Conservation (phyloP, 2,329 filamentous ascomycete species). For the Zymoseptoria crescenta region DNA sequence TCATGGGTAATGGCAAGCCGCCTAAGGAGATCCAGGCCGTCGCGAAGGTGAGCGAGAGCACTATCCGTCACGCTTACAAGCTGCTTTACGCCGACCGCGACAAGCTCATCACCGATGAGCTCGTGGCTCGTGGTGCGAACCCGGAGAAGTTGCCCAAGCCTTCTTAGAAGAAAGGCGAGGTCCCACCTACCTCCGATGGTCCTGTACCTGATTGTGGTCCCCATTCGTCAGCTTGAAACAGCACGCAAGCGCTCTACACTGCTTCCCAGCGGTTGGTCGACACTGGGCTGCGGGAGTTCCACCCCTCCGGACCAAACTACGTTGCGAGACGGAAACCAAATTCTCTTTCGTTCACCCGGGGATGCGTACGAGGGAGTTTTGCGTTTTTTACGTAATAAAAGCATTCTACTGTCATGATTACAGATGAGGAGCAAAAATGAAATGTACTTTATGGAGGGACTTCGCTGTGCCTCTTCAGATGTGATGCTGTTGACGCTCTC, state of each 20-base stretch:
- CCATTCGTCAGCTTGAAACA: neutral
- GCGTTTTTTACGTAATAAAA: neutral
- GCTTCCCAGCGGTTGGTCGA: neutral
- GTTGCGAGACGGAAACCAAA: neutral
- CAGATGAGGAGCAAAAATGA: neutral
- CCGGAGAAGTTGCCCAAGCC: slow-evolving; percentile 59
- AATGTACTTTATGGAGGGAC: neutral
- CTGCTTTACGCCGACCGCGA: slow-evolving; percentile 70
- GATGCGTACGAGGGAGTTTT: too few species aligned
- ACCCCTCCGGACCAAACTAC: neutral
- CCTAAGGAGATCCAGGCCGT: slow-evolving; percentile 82
- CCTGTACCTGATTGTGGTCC: neutral
- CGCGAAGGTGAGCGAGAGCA: slow-evolving; percentile 89
- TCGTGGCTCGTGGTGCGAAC: slow-evolving; percentile 65
- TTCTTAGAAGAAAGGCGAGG: slow-evolving; percentile 14
- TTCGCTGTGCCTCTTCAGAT: neutral
- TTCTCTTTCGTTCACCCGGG: neutral
- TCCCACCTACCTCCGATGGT: slow-evolving; percentile 1
- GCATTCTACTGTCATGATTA: neutral
- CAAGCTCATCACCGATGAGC: slow-evolving; percentile 65
- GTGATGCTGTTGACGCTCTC: neutral
- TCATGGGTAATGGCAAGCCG: slow-evolving; percentile 69
- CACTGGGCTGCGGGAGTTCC: neutral
- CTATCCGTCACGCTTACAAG: slow-evolving; percentile 92
- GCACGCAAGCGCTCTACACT: neutral